Conservation (phyloP, 768 basidiomycete species). For the Amanita muscaria region DNA sequence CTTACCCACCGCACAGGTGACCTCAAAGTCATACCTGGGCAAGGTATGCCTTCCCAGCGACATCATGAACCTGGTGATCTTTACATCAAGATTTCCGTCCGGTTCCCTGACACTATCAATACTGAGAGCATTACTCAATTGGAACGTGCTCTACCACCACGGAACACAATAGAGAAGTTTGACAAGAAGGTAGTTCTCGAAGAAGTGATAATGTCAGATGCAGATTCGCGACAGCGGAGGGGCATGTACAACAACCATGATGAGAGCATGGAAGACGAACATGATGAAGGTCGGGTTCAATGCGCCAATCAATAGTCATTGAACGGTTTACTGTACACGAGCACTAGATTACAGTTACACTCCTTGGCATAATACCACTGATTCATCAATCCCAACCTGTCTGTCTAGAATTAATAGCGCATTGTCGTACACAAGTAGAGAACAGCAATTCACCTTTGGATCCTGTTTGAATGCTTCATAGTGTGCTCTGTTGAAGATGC, state of each 20-base stretch:
- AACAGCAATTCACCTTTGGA: slow-evolving; percentile 53
- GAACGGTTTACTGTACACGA: slow-evolving; percentile 7
- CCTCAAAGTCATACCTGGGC: slow-evolving; percentile 83
- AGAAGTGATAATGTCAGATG: slow-evolving; percentile 77
- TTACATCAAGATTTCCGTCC: slow-evolving; percentile 77
- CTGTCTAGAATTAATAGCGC: slow-evolving; percentile 17
- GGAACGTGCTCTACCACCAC: slow-evolving; percentile 79
- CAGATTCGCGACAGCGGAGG: slow-evolving; percentile 55
- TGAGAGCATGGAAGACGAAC: slow-evolving; percentile 91
- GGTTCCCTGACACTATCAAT: slow-evolving; percentile 81
- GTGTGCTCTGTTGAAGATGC: slow-evolving; percentile 71
- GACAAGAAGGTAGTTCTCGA: slow-evolving; percentile 65
- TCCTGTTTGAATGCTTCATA: slow-evolving; percentile 79
- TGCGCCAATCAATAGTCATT: slow-evolving; percentile 75
- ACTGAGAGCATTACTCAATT: slow-evolving; percentile 58
- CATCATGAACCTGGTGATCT: slow-evolving; percentile 97
- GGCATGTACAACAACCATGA: slow-evolving; percentile 36
- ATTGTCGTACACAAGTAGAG: too few species aligned
- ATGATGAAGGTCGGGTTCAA: slow-evolving; percentile 89
- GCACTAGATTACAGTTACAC: slow-evolving; percentile 26
- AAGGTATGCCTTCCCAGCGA: slow-evolving; percentile 98
- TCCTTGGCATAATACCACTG: slow-evolving; percentile 29
- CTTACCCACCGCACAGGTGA: slow-evolving; percentile 43
- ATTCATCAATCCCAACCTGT: slow-evolving; percentile 37
- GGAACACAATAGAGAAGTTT: slow-evolving; percentile 57